These are phyloP conservation scores for Isabelozyma rhagii DNA, from an alignment of 805 yeast species.

Conservation along the genomic window DNA sequence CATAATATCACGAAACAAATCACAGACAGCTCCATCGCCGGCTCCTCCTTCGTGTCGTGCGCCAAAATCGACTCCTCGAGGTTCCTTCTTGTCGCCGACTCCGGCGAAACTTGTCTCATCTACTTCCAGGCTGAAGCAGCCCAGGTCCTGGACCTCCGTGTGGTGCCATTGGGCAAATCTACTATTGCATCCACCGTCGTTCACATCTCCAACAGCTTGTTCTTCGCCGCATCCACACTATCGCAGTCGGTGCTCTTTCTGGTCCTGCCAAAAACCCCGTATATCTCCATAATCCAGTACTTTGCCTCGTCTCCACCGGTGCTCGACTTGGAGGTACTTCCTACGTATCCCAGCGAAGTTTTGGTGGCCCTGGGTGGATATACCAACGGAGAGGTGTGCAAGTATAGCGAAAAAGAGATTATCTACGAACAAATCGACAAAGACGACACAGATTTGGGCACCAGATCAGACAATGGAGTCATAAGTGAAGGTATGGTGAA, in stretches of 20 bases:
- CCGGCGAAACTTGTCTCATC: constrained; percentile 26
- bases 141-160: constrained; percentile 12
- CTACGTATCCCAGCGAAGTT: constrained; percentile 1
- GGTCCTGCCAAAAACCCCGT: constrained; percentile 21
- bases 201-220: constrained; percentile 21
- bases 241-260: constrained; percentile 31
- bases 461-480: neutral
- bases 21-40: constrained; percentile 6
- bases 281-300: constrained; percentile 16
- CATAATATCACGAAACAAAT: neutral
- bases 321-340: constrained; percentile 13
- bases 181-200: constrained; percentile 27
- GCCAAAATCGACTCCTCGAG: constrained; percentile 25
- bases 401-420: neutral
- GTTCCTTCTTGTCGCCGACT: constrained; percentile 21
- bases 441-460: neutral
- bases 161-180: constrained; percentile 24
- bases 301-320: constrained; percentile 30
- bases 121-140: constrained; percentile 9
- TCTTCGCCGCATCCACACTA: constrained; percentile 25
- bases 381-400: constrained; percentile 28
- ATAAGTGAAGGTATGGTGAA: neutral
- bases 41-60: constrained; percentile 1
- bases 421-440: neutral
- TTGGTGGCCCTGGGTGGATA: constrained; percentile 33